These are phyloP conservation scores for Chytriomyces sp. DNA, from an alignment of 192 early-diverging fungal species.

Conservation along the genomic window DNA sequence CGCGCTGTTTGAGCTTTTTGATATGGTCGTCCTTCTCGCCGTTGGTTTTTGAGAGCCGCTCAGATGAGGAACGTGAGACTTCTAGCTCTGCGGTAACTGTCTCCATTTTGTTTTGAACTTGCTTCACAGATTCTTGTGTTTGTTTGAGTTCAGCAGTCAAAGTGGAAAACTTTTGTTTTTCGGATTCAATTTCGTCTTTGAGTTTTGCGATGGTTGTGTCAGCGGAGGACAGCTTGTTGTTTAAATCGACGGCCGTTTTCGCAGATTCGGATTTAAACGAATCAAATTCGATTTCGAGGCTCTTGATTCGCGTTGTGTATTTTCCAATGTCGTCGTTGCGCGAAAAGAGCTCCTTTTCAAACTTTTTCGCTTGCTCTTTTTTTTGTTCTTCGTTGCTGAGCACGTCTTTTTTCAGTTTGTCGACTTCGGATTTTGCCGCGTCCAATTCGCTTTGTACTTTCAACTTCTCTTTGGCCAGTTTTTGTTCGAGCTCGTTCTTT, in stretches of 20 bases:
- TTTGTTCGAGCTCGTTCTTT: constrained; percentile 51
- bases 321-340: constrained; percentile 51
- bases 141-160: constrained; percentile 23
- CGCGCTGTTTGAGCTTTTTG: constrained; percentile 53
- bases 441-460: constrained; percentile 44
- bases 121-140: constrained; percentile 38
- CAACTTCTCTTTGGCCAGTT: constrained; percentile 45
- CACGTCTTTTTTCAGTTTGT: constrained; percentile 54
- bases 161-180: constrained; percentile 18
- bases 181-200: constrained; percentile 22
- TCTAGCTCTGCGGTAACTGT: constrained; percentile 48
- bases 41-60: constrained; percentile 46
- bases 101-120: constrained; percentile 39
- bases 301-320: constrained; percentile 37
- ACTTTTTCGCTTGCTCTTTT: constrained; percentile 45
- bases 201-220: constrained; percentile 23
- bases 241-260: constrained; percentile 36
- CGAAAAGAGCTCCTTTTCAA: constrained; percentile 49
- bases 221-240: constrained; percentile 23
- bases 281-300: constrained; percentile 39
- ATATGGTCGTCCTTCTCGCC: constrained; percentile 55
- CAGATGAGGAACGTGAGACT: constrained; percentile 44
- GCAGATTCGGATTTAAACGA: constrained; percentile 37
- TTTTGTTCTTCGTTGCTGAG: constrained; percentile 26
- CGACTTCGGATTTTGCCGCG: constrained; percentile 49